phyloP scores from a whole-genome alignment of 495 filamentous ascomycete species.

The Niebla homalea region DNA sequence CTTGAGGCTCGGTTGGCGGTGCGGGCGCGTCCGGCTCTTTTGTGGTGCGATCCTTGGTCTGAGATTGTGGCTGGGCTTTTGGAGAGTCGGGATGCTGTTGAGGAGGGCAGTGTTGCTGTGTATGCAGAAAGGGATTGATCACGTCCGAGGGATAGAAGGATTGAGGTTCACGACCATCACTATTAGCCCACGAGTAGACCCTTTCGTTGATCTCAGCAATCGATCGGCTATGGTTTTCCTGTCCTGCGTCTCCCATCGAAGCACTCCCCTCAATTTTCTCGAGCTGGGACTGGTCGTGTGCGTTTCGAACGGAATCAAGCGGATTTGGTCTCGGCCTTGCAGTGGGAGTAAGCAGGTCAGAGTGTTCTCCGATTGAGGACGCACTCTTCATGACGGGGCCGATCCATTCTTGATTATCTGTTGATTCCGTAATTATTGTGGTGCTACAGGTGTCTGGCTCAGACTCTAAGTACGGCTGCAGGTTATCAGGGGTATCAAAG shows the following conservation, averaged over 20 bases:
- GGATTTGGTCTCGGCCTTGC: background rate
- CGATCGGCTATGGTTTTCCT: background rate
- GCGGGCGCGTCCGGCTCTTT: too few species aligned
- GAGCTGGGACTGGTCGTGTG: background rate
- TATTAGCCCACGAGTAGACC: background rate
- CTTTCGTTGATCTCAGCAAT: background rate
- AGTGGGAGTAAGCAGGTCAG: background rate
- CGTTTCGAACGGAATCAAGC: background rate
- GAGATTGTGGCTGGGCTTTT: too few species aligned
- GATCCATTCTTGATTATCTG: background rate
- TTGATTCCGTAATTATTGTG: background rate
- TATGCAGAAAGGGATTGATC: slow-evolving; percentile 1
- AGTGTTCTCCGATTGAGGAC: background rate
- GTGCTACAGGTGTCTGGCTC: slow-evolving; percentile 5
- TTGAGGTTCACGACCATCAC: background rate
- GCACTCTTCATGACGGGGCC: background rate
- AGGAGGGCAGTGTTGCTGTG: too few species aligned
- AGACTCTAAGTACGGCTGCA: slow-evolving; percentile 14
- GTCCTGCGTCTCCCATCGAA: background rate
- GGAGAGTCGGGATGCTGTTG: too few species aligned
- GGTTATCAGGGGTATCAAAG: slow-evolving; percentile 6
- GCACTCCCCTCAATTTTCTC: background rate
- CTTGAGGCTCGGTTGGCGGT: too few species aligned
- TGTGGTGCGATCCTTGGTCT: too few species aligned
- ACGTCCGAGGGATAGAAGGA: background rate